phyloP scores from a whole-genome alignment of 345 rosid species.

The Ceriops zippeliana region DNA sequence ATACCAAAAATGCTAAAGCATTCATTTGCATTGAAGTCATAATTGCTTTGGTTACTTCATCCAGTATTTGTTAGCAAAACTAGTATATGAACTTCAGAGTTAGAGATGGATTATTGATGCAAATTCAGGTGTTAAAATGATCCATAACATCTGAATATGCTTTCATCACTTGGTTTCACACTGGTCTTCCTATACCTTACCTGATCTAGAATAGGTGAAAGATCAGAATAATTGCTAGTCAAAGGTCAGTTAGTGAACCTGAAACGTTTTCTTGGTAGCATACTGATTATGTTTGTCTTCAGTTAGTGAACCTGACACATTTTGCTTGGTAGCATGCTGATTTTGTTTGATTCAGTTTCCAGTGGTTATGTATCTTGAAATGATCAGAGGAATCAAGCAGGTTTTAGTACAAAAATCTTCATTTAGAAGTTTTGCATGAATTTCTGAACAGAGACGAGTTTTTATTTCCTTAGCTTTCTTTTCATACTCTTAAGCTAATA shows the following conservation, averaged over 20 bases:
- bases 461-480: conserved; percentile 12
- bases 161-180: too few species aligned
- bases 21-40: background rate
- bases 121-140: background rate
- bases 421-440: conserved; percentile 34
- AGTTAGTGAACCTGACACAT: too few species aligned
- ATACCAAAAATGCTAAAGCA: background rate
- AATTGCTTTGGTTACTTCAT: background rate
- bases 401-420: conserved; percentile 35
- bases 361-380: conserved; percentile 82
- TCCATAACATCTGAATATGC: background rate
- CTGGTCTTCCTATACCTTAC: background rate
- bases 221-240: background rate
- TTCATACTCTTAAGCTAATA: background rate
- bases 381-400: conserved; percentile 55
- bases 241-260: background rate
- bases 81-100: background rate
- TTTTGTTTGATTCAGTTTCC: conserved; percentile 71
- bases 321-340: too few species aligned
- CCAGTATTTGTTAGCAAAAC: background rate
- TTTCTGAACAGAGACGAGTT: conserved; percentile 24
- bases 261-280: conserved; percentile 12
- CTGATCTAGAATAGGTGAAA: background rate
- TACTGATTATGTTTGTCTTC: conserved; percentile 35
- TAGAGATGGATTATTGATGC: background rate